Evolutionary conservation across 2,329 filamentous ascomycete species (phyloP).

Genomic region (Metarhizium sp.): DNA sequence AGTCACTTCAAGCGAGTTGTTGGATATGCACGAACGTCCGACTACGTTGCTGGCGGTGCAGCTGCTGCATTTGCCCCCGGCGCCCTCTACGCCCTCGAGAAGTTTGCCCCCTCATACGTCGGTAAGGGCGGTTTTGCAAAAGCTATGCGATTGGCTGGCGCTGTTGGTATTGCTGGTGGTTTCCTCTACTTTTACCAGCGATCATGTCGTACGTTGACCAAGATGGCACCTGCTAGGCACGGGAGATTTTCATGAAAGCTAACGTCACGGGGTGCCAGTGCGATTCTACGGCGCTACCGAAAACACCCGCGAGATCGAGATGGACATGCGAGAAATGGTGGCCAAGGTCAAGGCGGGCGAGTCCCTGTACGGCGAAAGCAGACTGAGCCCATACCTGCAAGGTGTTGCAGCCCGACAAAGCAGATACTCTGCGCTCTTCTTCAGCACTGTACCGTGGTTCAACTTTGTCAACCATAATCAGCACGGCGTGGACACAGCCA

Average conservation of each 20-base stretch:
- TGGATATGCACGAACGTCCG: slow-evolving; percentile 73
- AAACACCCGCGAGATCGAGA: slow-evolving; percentile 81
- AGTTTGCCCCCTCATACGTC: slow-evolving; percentile 73
- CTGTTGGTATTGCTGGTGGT: slow-evolving; percentile 65
- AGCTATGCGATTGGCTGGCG: slow-evolving; percentile 69
- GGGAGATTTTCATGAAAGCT: not conserved
- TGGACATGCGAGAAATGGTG: slow-evolving; percentile 99
- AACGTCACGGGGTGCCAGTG: slow-evolving; percentile 39
- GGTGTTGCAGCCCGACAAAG: slow-evolving; percentile 89
- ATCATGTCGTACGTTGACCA: slow-evolving; percentile 59
- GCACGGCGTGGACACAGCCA: slow-evolving; percentile 95
- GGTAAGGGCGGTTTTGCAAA: slow-evolving; percentile 74
- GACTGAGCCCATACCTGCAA: slow-evolving; percentile 80
- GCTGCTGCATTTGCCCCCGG: slow-evolving; percentile 65
- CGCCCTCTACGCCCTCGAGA: slow-evolving; percentile 71
- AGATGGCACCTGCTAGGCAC: not conserved
- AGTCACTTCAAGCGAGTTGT: slow-evolving; percentile 90
- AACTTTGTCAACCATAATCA: slow-evolving; percentile 96
- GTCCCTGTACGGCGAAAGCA: slow-evolving; percentile 76
- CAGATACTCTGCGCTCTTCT: slow-evolving; percentile 76
- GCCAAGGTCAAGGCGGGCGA: slow-evolving; percentile 88
- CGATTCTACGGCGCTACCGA: slow-evolving; percentile 94
- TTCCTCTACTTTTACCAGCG: slow-evolving; percentile 80
- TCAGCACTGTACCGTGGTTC: slow-evolving; percentile 87
- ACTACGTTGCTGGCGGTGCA: slow-evolving; percentile 64